A percentile compares a stretch with the other conserved stretches of the same genome.
phyloP scores from a whole-genome alignment of 306 rosid genomes.

The Prosopis cineraria region DNA sequence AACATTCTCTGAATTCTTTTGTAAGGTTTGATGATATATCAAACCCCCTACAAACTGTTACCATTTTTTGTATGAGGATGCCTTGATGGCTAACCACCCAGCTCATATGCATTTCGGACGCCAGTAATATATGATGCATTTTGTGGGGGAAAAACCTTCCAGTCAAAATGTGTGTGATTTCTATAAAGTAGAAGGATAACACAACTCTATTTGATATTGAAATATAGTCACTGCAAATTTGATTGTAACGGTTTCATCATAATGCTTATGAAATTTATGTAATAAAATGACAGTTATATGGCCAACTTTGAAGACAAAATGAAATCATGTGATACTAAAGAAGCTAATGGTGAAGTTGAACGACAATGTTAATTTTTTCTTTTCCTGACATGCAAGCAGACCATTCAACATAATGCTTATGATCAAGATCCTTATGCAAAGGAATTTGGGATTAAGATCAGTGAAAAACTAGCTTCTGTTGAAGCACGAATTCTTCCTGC shows the following conservation, averaged over 20 bases:
- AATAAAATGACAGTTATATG: background rate
- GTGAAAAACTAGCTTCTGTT: conserved; percentile 87
- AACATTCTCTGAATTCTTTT: background rate
- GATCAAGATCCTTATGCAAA: conserved; percentile 94
- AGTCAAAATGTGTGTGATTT: background rate
- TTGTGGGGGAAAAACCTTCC: background rate
- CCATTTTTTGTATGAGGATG: background rate
- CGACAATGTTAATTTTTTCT: conserved; percentile 8
- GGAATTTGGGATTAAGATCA: conserved; percentile 88
- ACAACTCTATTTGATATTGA: background rate
- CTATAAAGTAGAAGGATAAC: background rate
- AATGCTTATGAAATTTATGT: background rate
- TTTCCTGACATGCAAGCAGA: conserved; percentile 55
- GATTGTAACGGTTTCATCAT: background rate
- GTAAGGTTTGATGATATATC: background rate
- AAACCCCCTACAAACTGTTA: background rate
- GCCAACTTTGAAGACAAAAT: background rate
- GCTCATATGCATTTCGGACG: background rate
- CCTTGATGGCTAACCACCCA: background rate
- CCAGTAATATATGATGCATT: background rate
- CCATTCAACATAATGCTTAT: conserved; percentile 83
- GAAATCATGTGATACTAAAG: conserved; percentile 6
- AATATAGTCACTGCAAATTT: conserved; percentile 3
- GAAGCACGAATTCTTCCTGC: conserved; percentile 98
- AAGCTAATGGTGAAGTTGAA: conserved; percentile 9